phyloP scores from a whole-genome alignment of 2,329 filamentous ascomycete species.

The Conoideocrella luteorostrata region DNA sequence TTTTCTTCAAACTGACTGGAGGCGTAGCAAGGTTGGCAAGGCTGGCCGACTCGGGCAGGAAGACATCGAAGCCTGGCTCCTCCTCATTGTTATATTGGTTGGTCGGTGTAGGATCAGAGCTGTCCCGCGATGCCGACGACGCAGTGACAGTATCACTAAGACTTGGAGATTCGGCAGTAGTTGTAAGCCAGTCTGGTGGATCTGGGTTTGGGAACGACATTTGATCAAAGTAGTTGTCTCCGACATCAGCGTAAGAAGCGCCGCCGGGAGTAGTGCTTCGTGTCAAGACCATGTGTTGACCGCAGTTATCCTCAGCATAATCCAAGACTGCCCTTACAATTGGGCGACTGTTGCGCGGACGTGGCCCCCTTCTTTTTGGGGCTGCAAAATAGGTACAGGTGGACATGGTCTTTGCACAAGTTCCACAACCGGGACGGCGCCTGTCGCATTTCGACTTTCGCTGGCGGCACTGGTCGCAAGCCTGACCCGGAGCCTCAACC shows the following conservation, averaged over 20 bases:
- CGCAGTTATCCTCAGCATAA: not conserved
- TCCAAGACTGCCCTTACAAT: not conserved
- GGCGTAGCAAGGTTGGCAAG: not conserved
- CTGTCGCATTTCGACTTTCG: not conserved
- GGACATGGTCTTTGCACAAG: not conserved
- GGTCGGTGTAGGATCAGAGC: not conserved
- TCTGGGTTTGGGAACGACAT: not conserved
- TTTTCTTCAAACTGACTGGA: not conserved
- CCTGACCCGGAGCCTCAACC: not conserved
- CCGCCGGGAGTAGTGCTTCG: not conserved
- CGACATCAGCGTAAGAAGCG: not conserved
- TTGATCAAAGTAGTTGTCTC: not conserved
- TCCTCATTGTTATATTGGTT: not conserved
- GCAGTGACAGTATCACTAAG: not conserved
- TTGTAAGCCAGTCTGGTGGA: not conserved
- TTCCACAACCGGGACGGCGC: not conserved
- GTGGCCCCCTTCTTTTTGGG: not conserved
- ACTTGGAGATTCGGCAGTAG: not conserved
- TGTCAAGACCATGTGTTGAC: not conserved
- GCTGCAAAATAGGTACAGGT: not conserved
- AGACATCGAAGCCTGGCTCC: not conserved
- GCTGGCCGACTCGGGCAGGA: not conserved
- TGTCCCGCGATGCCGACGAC: not conserved
- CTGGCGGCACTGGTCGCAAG: conserved; percentile 1
- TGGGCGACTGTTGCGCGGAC: not conserved